Percentiles rank a stretch among this genome's conserved stretches.
Evolutionary conservation across 1,284 basidiomycete species (phyloP).

Genomic region (Cerrena zonata): DNA sequence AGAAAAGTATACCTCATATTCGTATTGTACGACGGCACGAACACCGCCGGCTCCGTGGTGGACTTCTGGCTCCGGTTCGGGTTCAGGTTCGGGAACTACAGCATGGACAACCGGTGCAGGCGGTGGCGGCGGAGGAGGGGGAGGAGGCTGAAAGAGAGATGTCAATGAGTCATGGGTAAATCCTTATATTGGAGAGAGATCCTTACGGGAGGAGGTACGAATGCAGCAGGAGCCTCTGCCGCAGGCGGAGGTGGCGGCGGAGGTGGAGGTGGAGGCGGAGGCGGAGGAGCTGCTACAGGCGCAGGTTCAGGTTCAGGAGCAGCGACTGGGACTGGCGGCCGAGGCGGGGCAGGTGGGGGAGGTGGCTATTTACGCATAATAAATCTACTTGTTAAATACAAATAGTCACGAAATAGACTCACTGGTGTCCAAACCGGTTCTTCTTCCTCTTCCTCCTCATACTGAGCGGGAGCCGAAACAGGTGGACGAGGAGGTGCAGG

Average conservation of each 20-base stretch:
- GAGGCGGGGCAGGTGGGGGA: slow-evolving; percentile 32
- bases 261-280: slow-evolving; percentile 35
- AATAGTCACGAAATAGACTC: slow-evolving; percentile 11
- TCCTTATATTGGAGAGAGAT: neutral
- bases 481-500: no score
- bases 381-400: neutral
- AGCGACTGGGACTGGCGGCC: slow-evolving; percentile 23
- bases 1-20: slow-evolving; percentile 57
- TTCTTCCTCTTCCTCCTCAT: slow-evolving; percentile 31
- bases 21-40: slow-evolving; percentile 65
- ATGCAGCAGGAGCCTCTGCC: slow-evolving; percentile 20
- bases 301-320: slow-evolving; percentile 28
- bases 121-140: slow-evolving; percentile 20
- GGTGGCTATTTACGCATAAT: slow-evolving; percentile 30
- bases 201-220: slow-evolving; percentile 20
- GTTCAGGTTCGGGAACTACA: slow-evolving; percentile 33
- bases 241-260: slow-evolving; percentile 19
- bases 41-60: slow-evolving; percentile 29
- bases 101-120: slow-evolving; percentile 27
- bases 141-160: slow-evolving; percentile 10
- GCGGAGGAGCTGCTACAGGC: slow-evolving; percentile 25
- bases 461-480: no score
- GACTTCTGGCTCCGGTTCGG: slow-evolving; percentile 37
- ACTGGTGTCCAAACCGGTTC: slow-evolving; percentile 29
- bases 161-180: slow-evolving; percentile 3